Conservation (phyloP, 179 eudicot species). For the Gypsophila paniculata region DNA sequence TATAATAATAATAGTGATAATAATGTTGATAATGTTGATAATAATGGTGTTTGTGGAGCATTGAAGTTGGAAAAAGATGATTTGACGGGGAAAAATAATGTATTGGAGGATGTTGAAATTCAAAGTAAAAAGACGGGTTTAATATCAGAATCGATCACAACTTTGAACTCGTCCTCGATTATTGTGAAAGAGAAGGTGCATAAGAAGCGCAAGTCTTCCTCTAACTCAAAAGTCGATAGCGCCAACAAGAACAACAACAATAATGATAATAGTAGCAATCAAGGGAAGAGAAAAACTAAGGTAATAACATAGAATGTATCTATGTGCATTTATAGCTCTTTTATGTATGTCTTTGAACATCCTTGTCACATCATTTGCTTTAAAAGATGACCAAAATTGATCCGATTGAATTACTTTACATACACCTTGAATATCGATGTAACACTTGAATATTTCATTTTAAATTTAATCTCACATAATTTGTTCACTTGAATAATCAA, state of each 20-base stretch:
- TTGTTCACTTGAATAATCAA: too few relatives aligned
- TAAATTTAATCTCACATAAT: too few relatives aligned
- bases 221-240: slow-evolving; percentile 28
- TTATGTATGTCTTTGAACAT: not conserved
- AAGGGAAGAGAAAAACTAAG: slow-evolving; percentile 75
- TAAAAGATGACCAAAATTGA: not conserved
- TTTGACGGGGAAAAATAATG: not conserved
- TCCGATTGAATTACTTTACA: too few relatives aligned
- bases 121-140: slow-evolving; percentile 33
- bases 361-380: not conserved
- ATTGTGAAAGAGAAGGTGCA: slow-evolving; percentile 32
- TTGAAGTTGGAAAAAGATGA: slow-evolving; percentile 23
- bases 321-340: not conserved
- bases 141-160: slow-evolving; percentile 21
- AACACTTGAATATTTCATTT: too few relatives aligned
- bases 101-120: slow-evolving; percentile 22
- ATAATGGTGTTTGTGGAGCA: not conserved
- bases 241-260: slow-evolving; percentile 16
- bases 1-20: not conserved
- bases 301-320: slow-evolving; percentile 24
- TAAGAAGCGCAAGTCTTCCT: slow-evolving; percentile 36
- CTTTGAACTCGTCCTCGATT: slow-evolving; percentile 18
- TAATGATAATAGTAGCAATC: slow-evolving; percentile 19
- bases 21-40: not conserved
- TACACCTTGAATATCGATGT: too few relatives aligned